Conservation (phyloP, 176 grass and related monocot species). For the Aegilops sharonensis region DNA sequence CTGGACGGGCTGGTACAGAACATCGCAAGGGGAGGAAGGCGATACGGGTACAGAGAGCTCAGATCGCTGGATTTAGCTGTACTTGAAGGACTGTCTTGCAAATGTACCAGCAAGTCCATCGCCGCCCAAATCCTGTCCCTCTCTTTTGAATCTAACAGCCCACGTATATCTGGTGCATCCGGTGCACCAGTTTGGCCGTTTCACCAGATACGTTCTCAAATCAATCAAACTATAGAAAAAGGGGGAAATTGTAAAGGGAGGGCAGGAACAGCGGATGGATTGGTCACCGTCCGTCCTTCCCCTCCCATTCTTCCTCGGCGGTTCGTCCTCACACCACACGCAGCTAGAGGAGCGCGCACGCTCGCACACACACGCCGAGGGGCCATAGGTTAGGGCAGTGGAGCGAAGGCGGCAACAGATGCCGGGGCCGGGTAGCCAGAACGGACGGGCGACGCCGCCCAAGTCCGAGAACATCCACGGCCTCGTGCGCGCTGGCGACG, state of each 20-base stretch:
- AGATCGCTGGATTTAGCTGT: no score
- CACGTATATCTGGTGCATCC: no score
- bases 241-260: neutral
- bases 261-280: neutral
- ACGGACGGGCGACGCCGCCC: conserved; percentile 49
- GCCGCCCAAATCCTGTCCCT: no score
- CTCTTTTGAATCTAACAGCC: no score
- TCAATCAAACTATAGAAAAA: neutral
- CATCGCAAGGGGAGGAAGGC: no score
- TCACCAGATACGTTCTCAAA: no score
- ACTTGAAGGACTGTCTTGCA: no score
- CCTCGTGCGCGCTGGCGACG: conserved; percentile 64
- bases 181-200: no score
- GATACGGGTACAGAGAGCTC: no score
- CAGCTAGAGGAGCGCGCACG: neutral
- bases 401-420: conserved; percentile 25
- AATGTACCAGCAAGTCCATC: no score
- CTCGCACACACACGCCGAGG: neutral
- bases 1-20: no score
- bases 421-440: conserved; percentile 79
- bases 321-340: neutral
- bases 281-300: conserved; percentile 21
- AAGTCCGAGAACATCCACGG: conserved; percentile 66
- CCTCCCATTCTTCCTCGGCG: conserved; percentile 25
- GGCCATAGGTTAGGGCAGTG: neutral